Evolutionary conservation across 352 stramenopile genomes (phyloP), one percentile per base, ranked within the genome.

Genomic region (Globisporangium ultimum): DNA sequence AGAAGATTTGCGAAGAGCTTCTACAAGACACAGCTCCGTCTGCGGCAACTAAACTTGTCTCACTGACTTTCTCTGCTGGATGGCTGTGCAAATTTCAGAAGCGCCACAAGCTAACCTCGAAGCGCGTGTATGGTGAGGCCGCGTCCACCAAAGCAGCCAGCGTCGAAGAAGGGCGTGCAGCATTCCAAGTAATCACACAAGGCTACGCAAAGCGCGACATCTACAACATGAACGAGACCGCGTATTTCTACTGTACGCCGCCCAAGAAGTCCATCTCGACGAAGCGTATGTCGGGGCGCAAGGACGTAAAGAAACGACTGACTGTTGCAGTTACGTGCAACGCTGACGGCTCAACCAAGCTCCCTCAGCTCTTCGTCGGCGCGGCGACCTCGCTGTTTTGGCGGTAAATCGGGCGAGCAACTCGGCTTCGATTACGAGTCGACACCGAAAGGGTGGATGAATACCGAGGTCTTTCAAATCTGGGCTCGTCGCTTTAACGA

Each of bases 61-160:
- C 14, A 3, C 32, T 58, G 24, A 24, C 21, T 8, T 93, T 58
- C 60, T 91, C 45, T 8, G 61, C 55, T 2, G 62, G 56, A 4
- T 64, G 52, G 61, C 32, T 67, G 18, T 55, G 54, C 36, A 50
- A 60, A 18, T 59, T 67, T 36, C 46, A 63, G 38, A 45, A 9
- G 14, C 52, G 53, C 0, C 51, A 68, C 47, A 60, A 55, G n/a
- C 54, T 68, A 6, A 56, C 8, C 3, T 52, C 50, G 18, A 60
- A 61, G 28, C 20, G 43, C 18, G 38, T 61, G 12, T 45, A 61
- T 14, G 53, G 63, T 9, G 58, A 66, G 20, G 34, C 58, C 11
- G 53, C 28, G 13, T 70, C 58, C 7, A 21, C 46, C 32, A 45
- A 54, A 14, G 13, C n/a, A 0, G 53, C 12, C 11, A 45, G 1